Evolutionary conservation across 176 grass and related monocot genomes (phyloP).

Genomic region (Hordeum vulgare): MorexV3_pseudomolecules_assembly NC_058524.1:419292724-419293223

Average conservation of each 20-base stretch:
- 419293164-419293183: too few relatives aligned
- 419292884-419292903: neutral
- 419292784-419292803: too few relatives aligned
- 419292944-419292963: neutral
- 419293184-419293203: too few relatives aligned
- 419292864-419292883: neutral
- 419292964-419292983: neutral
- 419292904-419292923: neutral
- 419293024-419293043: neutral
- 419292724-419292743: too few relatives aligned
- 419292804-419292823: neutral
- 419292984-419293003: neutral
- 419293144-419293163: too few relatives aligned
- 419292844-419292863: neutral
- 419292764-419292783: too few relatives aligned
- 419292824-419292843: neutral
- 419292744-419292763: too few relatives aligned
- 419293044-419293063: neutral
- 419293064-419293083: neutral
- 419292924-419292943: neutral
- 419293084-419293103: neutral
- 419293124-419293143: too few relatives aligned
- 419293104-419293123: neutral
- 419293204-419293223: too few relatives aligned
- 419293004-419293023: neutral